These are phyloP conservation scores for Trichomonas vaginalis DNA, from an alignment of 208 protist species.

Conservation along the genomic window DNA sequence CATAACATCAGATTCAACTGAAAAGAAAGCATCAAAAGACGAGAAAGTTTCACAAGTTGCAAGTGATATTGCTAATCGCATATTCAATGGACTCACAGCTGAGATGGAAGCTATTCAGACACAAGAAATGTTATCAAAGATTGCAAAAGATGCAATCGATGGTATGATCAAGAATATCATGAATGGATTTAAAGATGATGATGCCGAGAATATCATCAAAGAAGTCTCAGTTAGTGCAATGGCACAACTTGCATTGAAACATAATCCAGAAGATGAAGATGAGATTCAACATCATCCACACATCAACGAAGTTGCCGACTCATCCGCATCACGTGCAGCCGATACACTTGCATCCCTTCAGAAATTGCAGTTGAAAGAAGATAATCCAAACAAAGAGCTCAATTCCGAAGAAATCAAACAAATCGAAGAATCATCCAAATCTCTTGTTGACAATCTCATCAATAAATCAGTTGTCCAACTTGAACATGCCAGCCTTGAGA, in stretches of 20 bases:
- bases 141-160: background rate
- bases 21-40: background rate
- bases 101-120: background rate
- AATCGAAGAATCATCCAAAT: background rate
- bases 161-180: background rate
- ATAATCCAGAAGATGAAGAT: background rate
- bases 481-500: background rate
- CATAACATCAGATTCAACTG: background rate
- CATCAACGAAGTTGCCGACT: background rate
- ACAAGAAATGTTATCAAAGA: background rate
- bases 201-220: background rate
- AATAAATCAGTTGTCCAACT: background rate
- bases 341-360: background rate
- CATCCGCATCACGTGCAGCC: background rate
- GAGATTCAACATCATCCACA: background rate
- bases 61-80: background rate
- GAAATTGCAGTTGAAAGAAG: background rate
- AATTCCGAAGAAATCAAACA: background rate
- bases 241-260: background rate
- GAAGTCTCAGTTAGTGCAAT: background rate
- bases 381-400: background rate
- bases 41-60: background rate
- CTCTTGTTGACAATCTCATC: background rate
- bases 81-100: background rate
- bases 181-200: background rate